Evolutionary conservation across 2,329 filamentous ascomycete species (phyloP), one percentile per base, ranked within the genome.

Genomic region (Pseudogymnoascus sp.): DNA sequence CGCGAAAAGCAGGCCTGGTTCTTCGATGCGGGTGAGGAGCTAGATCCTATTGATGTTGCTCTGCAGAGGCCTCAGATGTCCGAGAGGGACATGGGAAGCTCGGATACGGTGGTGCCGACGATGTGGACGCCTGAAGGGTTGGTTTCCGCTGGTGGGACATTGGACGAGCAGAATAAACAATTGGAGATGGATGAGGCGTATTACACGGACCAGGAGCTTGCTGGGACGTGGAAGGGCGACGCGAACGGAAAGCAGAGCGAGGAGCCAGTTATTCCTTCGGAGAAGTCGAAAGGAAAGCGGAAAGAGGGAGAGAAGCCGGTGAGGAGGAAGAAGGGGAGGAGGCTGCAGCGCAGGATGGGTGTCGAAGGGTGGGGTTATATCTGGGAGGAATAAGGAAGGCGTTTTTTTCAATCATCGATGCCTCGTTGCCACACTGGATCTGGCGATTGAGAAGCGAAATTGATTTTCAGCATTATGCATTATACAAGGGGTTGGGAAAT

Each of bases 391-490:
- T 56, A 56, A 13, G 16, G 26, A 13, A 19, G 50, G 50, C 50
- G 50, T 56, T 56, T 56, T 56, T 11, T 50, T 50, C 13, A 33
- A 53, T 31, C 26, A 56, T 56, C 47, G 19, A 7, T 53, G 50
- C 26, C 5, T 2, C n/a, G 50, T 56, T n/a, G 50, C 50, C 50
- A 56, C 11, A 56, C 50, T 56, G 50, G 50, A 56, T 56, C n/a
- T 31, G 50, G 50, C 50, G 50, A 11, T 16, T 29, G n/a, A 29
- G 50, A 33, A 33, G 50, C 50, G 11, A 33, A 33, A 11, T n/a
- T 53, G 47, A 31, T 53, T 56, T 56, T 56, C 47, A 13, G 50
- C 50, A 56, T 56, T 56, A 56, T 56, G 50, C 50, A 56, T 56
- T 56, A 56, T 56, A 56, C n/a, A 33, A 7, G 29, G 50, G 50